These are phyloP conservation scores for Pugionium cornutum DNA, from an alignment of 345 rosid species.

Conservation along the genomic window DNA sequence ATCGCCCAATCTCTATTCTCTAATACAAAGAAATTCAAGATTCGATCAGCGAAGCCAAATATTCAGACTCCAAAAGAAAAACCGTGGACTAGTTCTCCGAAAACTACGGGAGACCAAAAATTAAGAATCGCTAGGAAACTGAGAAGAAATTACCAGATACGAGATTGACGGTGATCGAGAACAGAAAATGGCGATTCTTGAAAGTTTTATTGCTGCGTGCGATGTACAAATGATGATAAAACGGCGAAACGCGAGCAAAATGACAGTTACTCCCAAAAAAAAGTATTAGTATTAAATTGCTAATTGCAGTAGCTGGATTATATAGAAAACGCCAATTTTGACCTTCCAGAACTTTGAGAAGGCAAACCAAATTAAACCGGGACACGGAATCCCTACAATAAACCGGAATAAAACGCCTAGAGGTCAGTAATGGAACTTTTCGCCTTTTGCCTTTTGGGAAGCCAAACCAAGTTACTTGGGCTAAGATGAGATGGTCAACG, in stretches of 20 bases:
- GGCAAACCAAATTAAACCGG: conserved; percentile 35
- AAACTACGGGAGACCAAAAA: neutral
- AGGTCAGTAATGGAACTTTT: neutral
- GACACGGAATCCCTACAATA: neutral
- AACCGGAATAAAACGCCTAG: conserved; percentile 12
- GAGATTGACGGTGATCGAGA: conserved; percentile 35
- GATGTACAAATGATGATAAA: conserved; percentile 7
- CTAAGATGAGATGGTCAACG: conserved; percentile 12
- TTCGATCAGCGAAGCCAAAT: conserved; percentile 17
- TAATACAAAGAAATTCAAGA: neutral
- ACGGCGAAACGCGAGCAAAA: conserved; percentile 6
- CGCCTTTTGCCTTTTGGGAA: neutral
- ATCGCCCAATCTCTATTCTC: neutral
- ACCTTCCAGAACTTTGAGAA: conserved; percentile 28
- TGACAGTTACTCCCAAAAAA: neutral
- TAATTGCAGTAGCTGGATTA: conserved; percentile 1
- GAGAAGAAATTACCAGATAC: conserved; percentile 31
- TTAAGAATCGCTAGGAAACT: conserved; percentile 14
- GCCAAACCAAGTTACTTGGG: conserved; percentile 1
- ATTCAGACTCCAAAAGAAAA: conserved; percentile 12
- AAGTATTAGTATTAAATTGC: neutral
- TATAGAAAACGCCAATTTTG: conserved; percentile 18
- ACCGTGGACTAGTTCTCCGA: conserved; percentile 18
- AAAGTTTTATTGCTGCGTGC: conserved; percentile 4
- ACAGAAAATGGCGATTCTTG: conserved; percentile 1